A percentile compares a stretch with the other conserved stretches of the same genome.
phyloP scores from a whole-genome alignment of 257 asterid species.

The Forsythia viridissima region DNA sequence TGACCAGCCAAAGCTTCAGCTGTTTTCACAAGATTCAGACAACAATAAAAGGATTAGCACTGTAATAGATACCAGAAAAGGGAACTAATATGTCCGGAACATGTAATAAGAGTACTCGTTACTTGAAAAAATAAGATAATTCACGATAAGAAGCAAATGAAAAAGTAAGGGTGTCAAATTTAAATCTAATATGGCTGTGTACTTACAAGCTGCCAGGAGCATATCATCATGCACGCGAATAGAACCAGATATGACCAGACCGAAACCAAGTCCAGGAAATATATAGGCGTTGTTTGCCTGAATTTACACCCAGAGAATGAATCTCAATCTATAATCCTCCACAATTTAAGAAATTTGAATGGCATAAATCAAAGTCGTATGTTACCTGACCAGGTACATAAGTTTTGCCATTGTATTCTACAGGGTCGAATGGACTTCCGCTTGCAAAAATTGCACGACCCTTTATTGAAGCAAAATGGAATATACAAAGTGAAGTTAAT shows the following conservation, averaged over 20 bases:
- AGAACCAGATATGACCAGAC: constrained; percentile 85
- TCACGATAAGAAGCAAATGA: neutral
- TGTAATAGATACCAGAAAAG: neutral
- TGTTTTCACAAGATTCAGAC: constrained; percentile 34
- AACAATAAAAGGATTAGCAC: neutral
- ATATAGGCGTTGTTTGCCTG: constrained; percentile 97
- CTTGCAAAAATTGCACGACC: constrained; percentile 88
- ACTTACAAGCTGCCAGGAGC: constrained; percentile 97
- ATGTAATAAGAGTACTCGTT: neutral
- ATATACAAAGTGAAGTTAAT: constrained; percentile 7
- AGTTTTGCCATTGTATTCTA: constrained; percentile 63
- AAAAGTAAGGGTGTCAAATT: too few relatives aligned
- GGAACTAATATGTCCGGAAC: neutral
- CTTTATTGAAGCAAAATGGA: constrained; percentile 33
- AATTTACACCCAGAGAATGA: constrained; percentile 11
- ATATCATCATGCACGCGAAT: constrained; percentile 93
- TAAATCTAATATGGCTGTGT: neutral
- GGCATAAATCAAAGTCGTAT: neutral
- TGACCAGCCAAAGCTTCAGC: constrained; percentile 96
- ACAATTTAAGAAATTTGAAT: constrained; percentile 4
- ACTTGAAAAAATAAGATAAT: too few relatives aligned
- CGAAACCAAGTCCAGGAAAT: constrained; percentile 94
- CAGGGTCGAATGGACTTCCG: constrained; percentile 91
- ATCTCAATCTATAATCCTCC: neutral
- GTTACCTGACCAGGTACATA: constrained; percentile 80